Conservation (phyloP, 805 yeast genomes). For the Myxozyma sirexii region DNA sequence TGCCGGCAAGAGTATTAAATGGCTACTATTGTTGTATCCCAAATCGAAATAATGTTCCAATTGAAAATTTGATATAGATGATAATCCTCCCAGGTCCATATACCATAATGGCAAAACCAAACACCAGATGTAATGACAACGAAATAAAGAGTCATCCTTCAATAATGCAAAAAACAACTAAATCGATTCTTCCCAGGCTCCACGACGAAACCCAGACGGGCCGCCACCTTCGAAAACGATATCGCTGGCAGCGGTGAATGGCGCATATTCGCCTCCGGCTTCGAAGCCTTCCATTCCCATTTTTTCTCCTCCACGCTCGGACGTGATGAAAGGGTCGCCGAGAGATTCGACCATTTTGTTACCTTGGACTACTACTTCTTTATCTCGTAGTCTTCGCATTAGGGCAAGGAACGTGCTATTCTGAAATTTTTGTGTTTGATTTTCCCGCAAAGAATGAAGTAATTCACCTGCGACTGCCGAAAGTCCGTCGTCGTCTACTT, state of each 20-base stretch:
- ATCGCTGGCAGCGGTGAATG: conserved; percentile 8
- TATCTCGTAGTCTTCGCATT: conserved; percentile 36
- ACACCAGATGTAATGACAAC: no score
- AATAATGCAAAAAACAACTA: conserved; percentile 16
- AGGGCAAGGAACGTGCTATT: conserved; percentile 35
- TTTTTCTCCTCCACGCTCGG: background rate
- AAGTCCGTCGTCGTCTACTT: conserved; percentile 31
- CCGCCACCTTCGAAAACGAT: conserved; percentile 1
- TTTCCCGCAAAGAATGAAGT: conserved; percentile 23
- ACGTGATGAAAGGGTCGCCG: background rate
- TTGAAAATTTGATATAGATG: no score
- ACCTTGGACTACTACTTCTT: conserved; percentile 35
- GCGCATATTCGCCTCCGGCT: conserved; percentile 16
- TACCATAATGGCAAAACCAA: no score
- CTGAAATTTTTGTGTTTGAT: conserved; percentile 33
- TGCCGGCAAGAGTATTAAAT: no score
- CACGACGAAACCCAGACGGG: conserved; percentile 12
- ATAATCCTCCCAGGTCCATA: no score
- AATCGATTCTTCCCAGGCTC: conserved; percentile 28
- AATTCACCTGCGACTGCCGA: conserved; percentile 36
- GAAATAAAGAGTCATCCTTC: background rate
- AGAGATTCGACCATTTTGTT: conserved; percentile 34
- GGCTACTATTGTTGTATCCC: no score
- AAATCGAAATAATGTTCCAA: no score
- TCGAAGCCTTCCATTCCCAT: conserved; percentile 21